A percentile compares a stretch with the other conserved stretches of the same genome.
Evolutionary conservation across 768 basidiomycete genomes (phyloP).

Genomic region (Lactarius vividus): DNA sequence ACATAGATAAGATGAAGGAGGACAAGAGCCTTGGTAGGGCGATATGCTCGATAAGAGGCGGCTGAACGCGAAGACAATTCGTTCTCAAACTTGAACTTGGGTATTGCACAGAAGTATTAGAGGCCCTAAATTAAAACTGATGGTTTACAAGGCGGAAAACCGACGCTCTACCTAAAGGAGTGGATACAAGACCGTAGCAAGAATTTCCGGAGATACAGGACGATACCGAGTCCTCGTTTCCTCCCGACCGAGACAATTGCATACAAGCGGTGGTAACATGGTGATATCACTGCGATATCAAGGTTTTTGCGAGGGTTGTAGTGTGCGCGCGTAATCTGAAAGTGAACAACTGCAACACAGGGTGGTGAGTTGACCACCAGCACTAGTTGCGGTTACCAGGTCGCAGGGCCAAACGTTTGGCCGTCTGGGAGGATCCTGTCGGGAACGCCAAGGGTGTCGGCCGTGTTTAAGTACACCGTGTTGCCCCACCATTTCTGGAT

Average conservation of each 20-base stretch:
- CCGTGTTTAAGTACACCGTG: slow-evolving; percentile 25
- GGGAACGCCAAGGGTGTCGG: neutral
- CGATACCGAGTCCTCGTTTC: neutral
- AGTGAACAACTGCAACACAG: neutral
- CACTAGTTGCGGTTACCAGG: neutral
- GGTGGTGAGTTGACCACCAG: neutral
- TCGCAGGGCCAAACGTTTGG: neutral
- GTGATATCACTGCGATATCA: neutral
- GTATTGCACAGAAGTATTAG: neutral
- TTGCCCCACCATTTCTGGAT: slow-evolving; percentile 67
- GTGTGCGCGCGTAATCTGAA: neutral
- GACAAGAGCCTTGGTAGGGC: no score
- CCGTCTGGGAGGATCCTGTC: neutral
- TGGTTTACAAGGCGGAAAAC: neutral
- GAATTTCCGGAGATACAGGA: neutral
- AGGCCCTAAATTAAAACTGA: neutral
- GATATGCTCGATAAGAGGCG: neutral
- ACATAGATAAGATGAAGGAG: no score
- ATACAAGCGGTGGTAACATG: neutral
- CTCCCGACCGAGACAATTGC: neutral
- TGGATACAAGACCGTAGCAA: neutral
- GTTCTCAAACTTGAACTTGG: neutral
- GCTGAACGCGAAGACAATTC: neutral
- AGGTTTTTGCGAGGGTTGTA: neutral
- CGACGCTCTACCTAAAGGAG: neutral